Percentiles rank a stretch among this genome's conserved stretches.
Conservation (phyloP, 306 rosid genomes). For the Castanea crenata region DNA sequence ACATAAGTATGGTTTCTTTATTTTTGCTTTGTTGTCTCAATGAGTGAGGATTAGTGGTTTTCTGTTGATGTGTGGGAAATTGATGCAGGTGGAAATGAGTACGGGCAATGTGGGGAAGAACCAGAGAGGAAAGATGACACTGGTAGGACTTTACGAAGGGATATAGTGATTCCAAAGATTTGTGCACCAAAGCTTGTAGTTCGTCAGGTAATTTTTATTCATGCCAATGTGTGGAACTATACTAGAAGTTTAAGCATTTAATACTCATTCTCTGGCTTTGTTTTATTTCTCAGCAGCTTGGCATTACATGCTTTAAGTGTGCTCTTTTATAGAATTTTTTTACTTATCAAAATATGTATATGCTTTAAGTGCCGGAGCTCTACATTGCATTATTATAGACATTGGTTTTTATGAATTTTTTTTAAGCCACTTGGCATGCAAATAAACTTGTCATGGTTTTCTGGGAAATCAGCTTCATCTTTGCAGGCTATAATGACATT, state of each 20-base stretch:
- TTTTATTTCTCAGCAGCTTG: conserved; percentile 11
- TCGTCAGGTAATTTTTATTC: conserved; percentile 55
- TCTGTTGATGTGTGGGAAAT: conserved; percentile 10
- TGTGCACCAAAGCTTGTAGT: conserved; percentile 91
- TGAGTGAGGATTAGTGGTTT: not conserved
- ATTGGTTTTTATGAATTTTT: not conserved
- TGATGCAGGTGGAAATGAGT: conserved; percentile 91
- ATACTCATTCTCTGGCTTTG: not conserved
- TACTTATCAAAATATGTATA: no score
- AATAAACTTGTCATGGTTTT: not conserved
- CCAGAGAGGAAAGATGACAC: conserved; percentile 89
- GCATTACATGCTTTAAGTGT: not conserved
- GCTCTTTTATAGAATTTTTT: no score
- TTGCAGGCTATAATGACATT: not conserved
- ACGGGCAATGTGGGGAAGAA: conserved; percentile 99
- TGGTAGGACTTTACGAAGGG: conserved; percentile 80
- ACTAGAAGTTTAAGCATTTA: not conserved
- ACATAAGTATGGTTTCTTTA: not conserved
- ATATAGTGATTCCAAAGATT: conserved; percentile 86
- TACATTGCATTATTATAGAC: not conserved
- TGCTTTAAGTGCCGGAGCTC: not conserved
- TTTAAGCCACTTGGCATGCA: not conserved
- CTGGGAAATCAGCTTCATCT: not conserved
- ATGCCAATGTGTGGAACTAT: not conserved
- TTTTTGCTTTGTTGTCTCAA: not conserved